Evolutionary conservation across 2,329 filamentous ascomycete species (phyloP), one percentile per base, ranked within the genome.

Genomic region (Hawksworthiomyces lignivorus): DNA sequence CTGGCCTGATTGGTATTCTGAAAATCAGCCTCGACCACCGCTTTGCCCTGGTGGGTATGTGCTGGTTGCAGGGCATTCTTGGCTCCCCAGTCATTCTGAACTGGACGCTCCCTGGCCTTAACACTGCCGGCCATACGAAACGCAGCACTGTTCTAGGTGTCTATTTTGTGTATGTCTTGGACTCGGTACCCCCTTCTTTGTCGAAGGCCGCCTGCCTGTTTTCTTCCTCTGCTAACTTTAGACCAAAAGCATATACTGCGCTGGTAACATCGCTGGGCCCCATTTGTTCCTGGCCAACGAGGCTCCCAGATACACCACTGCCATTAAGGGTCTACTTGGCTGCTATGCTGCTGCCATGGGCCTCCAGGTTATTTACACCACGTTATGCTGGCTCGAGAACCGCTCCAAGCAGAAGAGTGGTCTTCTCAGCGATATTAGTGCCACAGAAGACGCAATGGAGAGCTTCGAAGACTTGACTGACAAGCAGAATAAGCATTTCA

Each of bases 91-190:
- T 75, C 3, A 67, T 74, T 29, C 48, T 74, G 1, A 70, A 60
- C 28, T 75, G 70, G 71, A 73, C 70, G 19, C 48, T 74, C 0
- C 62, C 72, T 11, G 66, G 61, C 3, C 57, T 63, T n/a, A 69
- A 61, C 47, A 55, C 67, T 11, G 63, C 68, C 0, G 70, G 70
- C 1, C 70, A 75, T 48, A 73, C 69, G 2, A 74, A 74, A 56
- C 63, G 71, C 26, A 65, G 62, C 9, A 62, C 66, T 0, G 65
- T 69, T 0, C 68, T 70, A 20, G 70, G 69, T 0, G 45, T 72
- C 15, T 71, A 68, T 62, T 73, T 47, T 44, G 39, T 48, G 31
- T 39, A 31, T 9, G 17, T 38, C 20, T 14, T 12, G n/a, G n/a
- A n/a, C n/a, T n/a, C n/a, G n/a, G n/a, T n/a, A n/a, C n/a, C n/a